Base-by-base conservation (phyloP, 208 protist species). In the Naegleria lovaniensis region DNA sequence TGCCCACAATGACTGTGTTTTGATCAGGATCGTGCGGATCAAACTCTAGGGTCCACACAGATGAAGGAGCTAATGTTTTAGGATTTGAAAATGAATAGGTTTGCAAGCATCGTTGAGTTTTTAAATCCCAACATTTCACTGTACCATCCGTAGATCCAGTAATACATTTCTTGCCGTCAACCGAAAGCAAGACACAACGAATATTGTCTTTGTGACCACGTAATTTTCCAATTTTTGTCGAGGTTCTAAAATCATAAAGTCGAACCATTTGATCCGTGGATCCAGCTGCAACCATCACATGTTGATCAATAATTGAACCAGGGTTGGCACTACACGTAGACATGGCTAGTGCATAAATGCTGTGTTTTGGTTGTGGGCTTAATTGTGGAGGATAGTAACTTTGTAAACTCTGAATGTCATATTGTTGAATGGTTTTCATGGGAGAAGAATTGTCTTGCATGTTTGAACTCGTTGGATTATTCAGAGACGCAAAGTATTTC, bases 101-200 rank as follows among this genome's bases (percentile, higher is more conserved):
- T 15, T 88, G 39, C 38, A 58, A 88, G 33, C 85, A 88, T 88
- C 85, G 19, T 36, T 88, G 41, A n/a, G 9, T 48, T 88, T 43
- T 48, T 58, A 88, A 33, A 88, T 88, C 85, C 85, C 85, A 88
- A 88, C 55, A 88, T 39, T 58, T 88, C 11, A 88, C 85, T 11
- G 41, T 88, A 16, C 43, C 43, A 58, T 88, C 85, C 29, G 41
- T 58, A 13, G n/a, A 40, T 29, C 41, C 85, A 88, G 22, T 58
- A 29, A 88, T 5, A n/a, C 19, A 58, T 11, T 51, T 58, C 58
- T 22, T 29, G 11, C 43, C 85, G 38, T 88, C 41, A 38, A n/a
- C 36, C 5, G 39, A 58, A 4, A 88, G 25, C 9, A 59, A 36
- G 9, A 88, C 25, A 13, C 29, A 38, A 36, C 85, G 51, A n/a